These are phyloP conservation scores for Aspergillaceae sp. DNA, from an alignment of 2,329 filamentous ascomycete species.

Conservation along the genomic window DNA sequence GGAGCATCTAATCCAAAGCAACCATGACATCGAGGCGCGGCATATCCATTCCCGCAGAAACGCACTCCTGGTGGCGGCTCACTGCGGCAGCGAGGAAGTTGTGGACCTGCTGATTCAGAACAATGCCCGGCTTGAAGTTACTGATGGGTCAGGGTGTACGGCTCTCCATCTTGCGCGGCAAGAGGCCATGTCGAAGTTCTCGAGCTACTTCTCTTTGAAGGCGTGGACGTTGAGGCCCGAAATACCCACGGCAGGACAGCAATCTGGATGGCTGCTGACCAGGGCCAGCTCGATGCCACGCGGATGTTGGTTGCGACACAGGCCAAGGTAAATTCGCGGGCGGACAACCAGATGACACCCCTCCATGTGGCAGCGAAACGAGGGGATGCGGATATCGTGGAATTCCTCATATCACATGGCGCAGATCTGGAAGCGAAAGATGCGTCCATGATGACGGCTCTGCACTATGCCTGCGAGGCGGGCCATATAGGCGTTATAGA, in stretches of 20 bases:
- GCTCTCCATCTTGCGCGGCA: conserved; percentile 25
- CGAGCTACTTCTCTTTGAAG: conserved; percentile 20
- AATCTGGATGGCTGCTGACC: conserved; percentile 28
- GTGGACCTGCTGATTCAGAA: conserved; percentile 24
- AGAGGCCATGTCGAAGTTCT: conserved; percentile 23
- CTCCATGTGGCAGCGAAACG: conserved; percentile 27
- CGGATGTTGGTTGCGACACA: conserved; percentile 22
- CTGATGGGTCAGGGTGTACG: conserved; percentile 23
- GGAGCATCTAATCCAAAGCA: conserved; percentile 23
- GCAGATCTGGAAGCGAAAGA: conserved; percentile 32
- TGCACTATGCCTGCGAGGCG: conserved; percentile 28
- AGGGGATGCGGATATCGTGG: conserved; percentile 25
- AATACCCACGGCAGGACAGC: conserved; percentile 27
- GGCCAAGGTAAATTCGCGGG: conserved; percentile 28
- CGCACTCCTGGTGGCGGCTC: conserved; percentile 31
- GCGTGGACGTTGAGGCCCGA: conserved; percentile 21
- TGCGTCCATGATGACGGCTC: conserved; percentile 25
- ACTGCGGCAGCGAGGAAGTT: conserved; percentile 31
- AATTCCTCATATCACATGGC: conserved; percentile 22
- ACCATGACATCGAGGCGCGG: conserved; percentile 22
- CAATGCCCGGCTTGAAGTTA: conserved; percentile 21
- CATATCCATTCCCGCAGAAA: conserved; percentile 26
- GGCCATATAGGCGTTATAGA: conserved; percentile 20
- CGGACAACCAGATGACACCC: conserved; percentile 24
- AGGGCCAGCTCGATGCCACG: conserved; percentile 25